Evolutionary conservation across 2,329 filamentous ascomycete species (phyloP), one percentile per base, ranked within the genome.

Genomic region (Grosmannia huntii): DNA sequence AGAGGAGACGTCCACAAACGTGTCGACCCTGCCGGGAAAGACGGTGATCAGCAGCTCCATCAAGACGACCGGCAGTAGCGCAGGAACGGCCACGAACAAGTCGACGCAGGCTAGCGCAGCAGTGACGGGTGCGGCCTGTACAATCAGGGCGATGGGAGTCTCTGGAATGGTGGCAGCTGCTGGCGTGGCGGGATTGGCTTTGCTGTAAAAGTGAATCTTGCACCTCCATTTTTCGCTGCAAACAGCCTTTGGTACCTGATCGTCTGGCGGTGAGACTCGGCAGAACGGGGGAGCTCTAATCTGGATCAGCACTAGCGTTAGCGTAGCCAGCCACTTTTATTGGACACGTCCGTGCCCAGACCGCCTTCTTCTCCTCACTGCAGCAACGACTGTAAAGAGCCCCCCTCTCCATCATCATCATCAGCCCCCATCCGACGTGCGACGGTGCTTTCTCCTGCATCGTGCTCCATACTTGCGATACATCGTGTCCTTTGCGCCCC

Each of bases 281-380:
- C 48, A 50, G 48, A 19, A 50, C 2, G 7, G 7, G 3, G 5
- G 2, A 50, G 25, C 4, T 16, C 14, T 28, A 33, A 36, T 36
- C 19, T 16, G n/a, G 4, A 53, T 36, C 11, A 1, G 28, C 11
- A 36, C 36, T 23, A 54, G 53, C 33, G 31, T n/a, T 14, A 4
- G 11, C 11, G 9, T 11, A 5, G 41, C 31, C 36, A 27, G 31
- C 33, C 14, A 36, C 53, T 41, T 25, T 54, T 12, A 46, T 46
- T 55, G 38, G 53, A 10, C 41, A n/a, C 19, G 14, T 21, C 9
- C 25, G 48, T 28, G 53, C 53, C 38, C 38, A 7, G 53, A 55
- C 53, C 53, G 53, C 48, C 27, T 21, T 52, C 31, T 5, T 53
- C 41, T 44, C 49, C 50, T 57, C 56, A 53, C 56, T 57, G 48